These are phyloP conservation scores for Pestalotiopsis sp. DNA, from an alignment of 2,329 filamentous ascomycete species.

Conservation along the genomic window DNA sequence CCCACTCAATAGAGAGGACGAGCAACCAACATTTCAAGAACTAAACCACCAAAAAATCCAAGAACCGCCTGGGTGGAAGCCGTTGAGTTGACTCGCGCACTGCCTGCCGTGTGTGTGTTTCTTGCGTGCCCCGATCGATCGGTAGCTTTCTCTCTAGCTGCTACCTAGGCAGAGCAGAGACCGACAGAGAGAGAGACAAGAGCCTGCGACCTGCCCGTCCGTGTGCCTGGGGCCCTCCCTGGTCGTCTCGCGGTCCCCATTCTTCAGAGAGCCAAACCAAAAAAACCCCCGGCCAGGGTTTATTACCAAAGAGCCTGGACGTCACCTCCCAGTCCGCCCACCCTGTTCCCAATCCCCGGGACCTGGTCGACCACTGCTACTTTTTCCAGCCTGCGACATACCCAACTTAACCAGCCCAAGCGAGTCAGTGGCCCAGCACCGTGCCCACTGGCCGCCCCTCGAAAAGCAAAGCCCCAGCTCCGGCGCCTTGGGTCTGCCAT, in stretches of 20 bases:
- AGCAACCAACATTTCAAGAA: not conserved
- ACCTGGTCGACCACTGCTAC: not conserved
- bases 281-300: not conserved
- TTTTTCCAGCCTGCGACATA: not conserved
- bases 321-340: not conserved
- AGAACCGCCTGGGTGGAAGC: not conserved
- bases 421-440: slow-evolving; percentile 45
- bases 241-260: not conserved
- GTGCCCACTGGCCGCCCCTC: slow-evolving; percentile 48
- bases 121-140: not conserved
- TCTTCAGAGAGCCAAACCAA: not conserved
- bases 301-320: not conserved
- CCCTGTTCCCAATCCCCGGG: slow-evolving; percentile 4
- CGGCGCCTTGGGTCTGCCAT: slow-evolving; percentile 7
- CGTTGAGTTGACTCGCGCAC: not conserved
- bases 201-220: not conserved
- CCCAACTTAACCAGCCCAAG: not conserved
- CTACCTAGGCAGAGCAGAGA: no score
- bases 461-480: slow-evolving; percentile 18
- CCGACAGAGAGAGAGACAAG: no score
- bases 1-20: not conserved
- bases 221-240: not conserved
- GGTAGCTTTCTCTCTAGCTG: not conserved
- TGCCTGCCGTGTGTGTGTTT: not conserved
- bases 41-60: not conserved